phyloP scores from a whole-genome alignment of 768 basidiomycete genomes.

The Panaeolus papilionaceus region DNA sequence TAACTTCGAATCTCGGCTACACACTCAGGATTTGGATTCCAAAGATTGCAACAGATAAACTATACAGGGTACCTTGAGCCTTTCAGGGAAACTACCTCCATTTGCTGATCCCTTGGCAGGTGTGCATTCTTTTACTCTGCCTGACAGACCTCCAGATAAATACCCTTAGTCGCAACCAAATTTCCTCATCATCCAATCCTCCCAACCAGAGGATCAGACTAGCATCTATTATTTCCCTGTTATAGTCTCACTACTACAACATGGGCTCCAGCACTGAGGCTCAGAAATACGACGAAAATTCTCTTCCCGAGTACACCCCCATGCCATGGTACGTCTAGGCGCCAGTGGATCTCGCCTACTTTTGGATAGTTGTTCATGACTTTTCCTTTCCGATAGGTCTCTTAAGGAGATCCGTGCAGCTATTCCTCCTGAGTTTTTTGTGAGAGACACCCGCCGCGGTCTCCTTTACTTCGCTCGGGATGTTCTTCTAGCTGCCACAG shows the following conservation, averaged over 20 bases:
- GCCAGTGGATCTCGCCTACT: background rate
- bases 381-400: constrained; percentile 38
- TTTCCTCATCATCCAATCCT: constrained; percentile 16
- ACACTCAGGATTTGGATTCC: constrained; percentile 10
- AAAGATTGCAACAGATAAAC: constrained; percentile 6
- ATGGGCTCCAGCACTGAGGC: constrained; percentile 29
- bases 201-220: constrained; percentile 15
- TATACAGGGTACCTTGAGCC: constrained; percentile 13
- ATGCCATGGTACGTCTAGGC: constrained; percentile 49
- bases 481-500: constrained; percentile 45
- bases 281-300: constrained; percentile 43
- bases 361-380: background rate
- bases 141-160: constrained; percentile 22
- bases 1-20: background rate
- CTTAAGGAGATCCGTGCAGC: constrained; percentile 56
- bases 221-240: constrained; percentile 21
- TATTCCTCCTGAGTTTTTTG: constrained; percentile 53
- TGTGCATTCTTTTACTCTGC: background rate
- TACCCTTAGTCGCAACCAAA: constrained; percentile 19
- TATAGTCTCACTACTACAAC: constrained; percentile 22
- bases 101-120: background rate
- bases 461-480: constrained; percentile 53
- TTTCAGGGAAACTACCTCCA: constrained; percentile 10
- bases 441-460: constrained; percentile 47
- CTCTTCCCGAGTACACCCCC: constrained; percentile 48